Percentiles rank a stretch among this genome's conserved stretches.
Conservation (phyloP, 805 yeast genomes). For the Barnettozyma californica region DNA sequence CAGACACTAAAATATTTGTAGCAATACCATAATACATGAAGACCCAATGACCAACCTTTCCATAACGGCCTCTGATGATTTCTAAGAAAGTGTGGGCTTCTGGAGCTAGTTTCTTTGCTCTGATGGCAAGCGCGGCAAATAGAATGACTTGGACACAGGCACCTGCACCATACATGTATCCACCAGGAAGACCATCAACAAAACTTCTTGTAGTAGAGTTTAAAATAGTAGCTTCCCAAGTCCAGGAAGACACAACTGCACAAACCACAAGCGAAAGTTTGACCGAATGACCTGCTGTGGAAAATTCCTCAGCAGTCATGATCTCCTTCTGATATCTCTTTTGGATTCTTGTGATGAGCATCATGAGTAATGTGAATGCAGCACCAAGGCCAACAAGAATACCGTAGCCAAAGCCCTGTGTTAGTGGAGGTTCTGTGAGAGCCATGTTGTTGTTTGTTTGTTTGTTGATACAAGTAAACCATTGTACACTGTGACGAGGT, state of each 20-base stretch:
- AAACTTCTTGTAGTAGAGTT: conserved; percentile 78
- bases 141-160: conserved; percentile 84
- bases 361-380: conserved; percentile 75
- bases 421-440: conserved; percentile 21
- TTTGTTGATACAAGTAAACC: too few relatives aligned
- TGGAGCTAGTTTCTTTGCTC: conserved; percentile 85
- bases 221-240: conserved; percentile 81
- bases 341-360: conserved; percentile 61
- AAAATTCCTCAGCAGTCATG: conserved; percentile 88
- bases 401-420: conserved; percentile 84
- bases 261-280: conserved; percentile 80
- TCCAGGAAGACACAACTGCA: conserved; percentile 93
- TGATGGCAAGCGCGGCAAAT: conserved; percentile 83
- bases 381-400: conserved; percentile 85
- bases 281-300: conserved; percentile 88
- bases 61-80: conserved; percentile 76
- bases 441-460: not conserved
- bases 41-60: conserved; percentile 63
- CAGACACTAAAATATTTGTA: conserved; percentile 85
- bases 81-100: conserved; percentile 89
- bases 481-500: not conserved
- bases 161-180: conserved; percentile 85
- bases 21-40: conserved; percentile 78
- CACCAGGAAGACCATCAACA: conserved; percentile 58
- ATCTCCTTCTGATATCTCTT: conserved; percentile 79